phyloP scores from a whole-genome alignment of 306 rosid genomes.

The Cicer cuneatum region DNA sequence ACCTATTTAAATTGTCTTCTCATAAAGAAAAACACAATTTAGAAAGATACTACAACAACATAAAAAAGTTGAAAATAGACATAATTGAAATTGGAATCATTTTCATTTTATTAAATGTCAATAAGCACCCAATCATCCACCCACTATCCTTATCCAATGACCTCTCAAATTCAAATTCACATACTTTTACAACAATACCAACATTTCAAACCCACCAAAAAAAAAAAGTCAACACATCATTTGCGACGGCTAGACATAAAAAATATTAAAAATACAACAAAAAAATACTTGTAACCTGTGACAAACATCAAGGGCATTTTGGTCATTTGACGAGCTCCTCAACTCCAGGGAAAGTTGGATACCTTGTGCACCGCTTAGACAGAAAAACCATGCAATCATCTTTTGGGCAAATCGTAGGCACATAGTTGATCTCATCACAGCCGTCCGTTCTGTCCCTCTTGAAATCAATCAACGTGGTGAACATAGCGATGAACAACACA shows the following conservation, averaged over 20 bases:
- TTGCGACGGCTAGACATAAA: constrained; percentile 15
- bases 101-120: constrained; percentile 42
- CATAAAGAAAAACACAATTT: too few species aligned
- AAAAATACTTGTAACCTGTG: neutral
- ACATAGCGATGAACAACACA: constrained; percentile 84
- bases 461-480: constrained; percentile 75
- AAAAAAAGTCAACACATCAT: constrained; percentile 30
- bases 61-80: constrained; percentile 13
- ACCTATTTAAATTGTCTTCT: too few species aligned
- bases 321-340: constrained; percentile 8
- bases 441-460: constrained; percentile 77
- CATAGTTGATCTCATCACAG: constrained; percentile 78
- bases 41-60: neutral
- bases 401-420: constrained; percentile 83
- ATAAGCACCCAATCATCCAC: constrained; percentile 53
- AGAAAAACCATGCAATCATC: constrained; percentile 82
- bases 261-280: neutral
- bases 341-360: constrained; percentile 43
- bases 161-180: constrained; percentile 42
- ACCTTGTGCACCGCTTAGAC: constrained; percentile 57
- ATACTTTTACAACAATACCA: constrained; percentile 39
- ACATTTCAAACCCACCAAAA: constrained; percentile 26
- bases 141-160: constrained; percentile 45
- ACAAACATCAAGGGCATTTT: constrained; percentile 5
- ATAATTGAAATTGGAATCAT: constrained; percentile 18